Conservation (phyloP, 495 filamentous ascomycete species). For the Sabuloglossum arenarium region DNA sequence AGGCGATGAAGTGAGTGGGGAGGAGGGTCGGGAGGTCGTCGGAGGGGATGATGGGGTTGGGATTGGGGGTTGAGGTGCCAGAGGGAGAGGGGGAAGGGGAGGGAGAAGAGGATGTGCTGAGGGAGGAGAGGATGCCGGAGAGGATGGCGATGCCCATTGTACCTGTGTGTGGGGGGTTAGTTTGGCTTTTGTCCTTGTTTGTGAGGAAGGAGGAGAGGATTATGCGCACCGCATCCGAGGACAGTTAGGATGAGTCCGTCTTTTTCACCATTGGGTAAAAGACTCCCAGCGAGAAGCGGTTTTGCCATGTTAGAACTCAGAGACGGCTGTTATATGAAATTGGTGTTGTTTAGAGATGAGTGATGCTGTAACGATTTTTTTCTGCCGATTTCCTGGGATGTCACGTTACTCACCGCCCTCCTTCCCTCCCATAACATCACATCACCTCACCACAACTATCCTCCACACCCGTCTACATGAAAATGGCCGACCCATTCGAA, state of each 20-base stretch:
- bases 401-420: neutral
- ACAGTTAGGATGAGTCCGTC: slow-evolving; percentile 39
- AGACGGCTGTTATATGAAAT: neutral
- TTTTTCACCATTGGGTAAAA: neutral
- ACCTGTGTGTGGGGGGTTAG: slow-evolving; percentile 19
- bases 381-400: neutral
- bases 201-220: neutral
- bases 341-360: no score
- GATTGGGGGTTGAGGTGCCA: neutral
- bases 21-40: slow-evolving; percentile 30
- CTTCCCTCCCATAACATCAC: neutral
- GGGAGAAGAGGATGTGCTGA: slow-evolving; percentile 12
- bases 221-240: slow-evolving; percentile 45
- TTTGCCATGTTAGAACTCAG: neutral
- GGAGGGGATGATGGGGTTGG: neutral
- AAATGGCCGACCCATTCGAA: slow-evolving; percentile 90
- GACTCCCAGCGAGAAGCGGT: neutral
- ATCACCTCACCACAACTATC: neutral
- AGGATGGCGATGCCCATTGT: slow-evolving; percentile 75
- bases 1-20: slow-evolving; percentile 55
- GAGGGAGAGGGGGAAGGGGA: slow-evolving; percentile 10
- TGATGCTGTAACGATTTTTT: no score
- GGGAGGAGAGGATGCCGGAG: slow-evolving; percentile 52
- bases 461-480: no score
- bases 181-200: neutral